phyloP scores from a whole-genome alignment of 352 stramenopile species.

The Globisporangium cederbergense region DNA sequence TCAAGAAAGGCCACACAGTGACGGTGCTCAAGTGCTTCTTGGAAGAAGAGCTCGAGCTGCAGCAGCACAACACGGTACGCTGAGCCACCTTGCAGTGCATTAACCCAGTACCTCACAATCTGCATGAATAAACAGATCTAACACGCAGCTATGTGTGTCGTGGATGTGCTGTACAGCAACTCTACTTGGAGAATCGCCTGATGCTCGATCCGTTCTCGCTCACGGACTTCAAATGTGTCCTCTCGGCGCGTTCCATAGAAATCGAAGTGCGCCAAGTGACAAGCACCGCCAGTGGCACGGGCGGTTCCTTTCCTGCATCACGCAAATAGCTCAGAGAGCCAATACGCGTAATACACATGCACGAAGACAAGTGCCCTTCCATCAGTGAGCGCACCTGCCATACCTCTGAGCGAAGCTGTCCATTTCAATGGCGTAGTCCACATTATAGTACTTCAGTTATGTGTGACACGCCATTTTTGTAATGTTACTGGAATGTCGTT shows the following conservation, averaged over 20 bases:
- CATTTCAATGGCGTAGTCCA: neutral
- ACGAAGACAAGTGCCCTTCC: too few relatives aligned
- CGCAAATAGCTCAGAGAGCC: neutral
- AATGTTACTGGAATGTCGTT: neutral
- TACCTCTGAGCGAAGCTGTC: too few relatives aligned
- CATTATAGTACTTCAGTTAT: neutral
- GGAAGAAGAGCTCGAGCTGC: slow-evolving; percentile 46
- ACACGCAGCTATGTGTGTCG: neutral
- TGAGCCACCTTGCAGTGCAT: neutral
- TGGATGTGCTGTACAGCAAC: slow-evolving; percentile 22
- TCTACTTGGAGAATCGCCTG: slow-evolving; percentile 30
- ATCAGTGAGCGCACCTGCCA: too few relatives aligned
- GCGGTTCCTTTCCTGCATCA: neutral
- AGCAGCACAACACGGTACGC: slow-evolving; percentile 30
- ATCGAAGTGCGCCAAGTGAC: slow-evolving; percentile 33
- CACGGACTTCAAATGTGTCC: slow-evolving; percentile 50
- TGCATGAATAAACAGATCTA: neutral
- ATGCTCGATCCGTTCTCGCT: slow-evolving; percentile 66
- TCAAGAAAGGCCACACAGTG: slow-evolving; percentile 66
- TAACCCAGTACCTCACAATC: neutral
- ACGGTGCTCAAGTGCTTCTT: slow-evolving; percentile 59
- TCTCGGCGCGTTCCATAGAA: slow-evolving; percentile 31
- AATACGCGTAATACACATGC: too few relatives aligned
- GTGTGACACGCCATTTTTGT: neutral
- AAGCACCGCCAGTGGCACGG: slow-evolving; percentile 19